These are phyloP conservation scores for Diplodia intermedia DNA, from an alignment of 2,329 filamentous ascomycete species.

Conservation along the genomic window DNA sequence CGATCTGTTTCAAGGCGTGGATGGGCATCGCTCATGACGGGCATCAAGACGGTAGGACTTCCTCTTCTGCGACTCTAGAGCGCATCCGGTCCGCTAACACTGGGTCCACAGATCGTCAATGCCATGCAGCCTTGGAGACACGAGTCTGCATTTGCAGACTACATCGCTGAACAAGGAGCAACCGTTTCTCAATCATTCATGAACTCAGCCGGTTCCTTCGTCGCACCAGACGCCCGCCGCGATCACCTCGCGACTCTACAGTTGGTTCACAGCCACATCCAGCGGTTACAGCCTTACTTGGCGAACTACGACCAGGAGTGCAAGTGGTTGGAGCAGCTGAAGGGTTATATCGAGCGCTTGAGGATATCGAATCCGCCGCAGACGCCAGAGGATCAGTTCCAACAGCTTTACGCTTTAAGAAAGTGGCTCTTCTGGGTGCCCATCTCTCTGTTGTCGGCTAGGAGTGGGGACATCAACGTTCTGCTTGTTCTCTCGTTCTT, in stretches of 20 bases:
- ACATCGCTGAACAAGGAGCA: slow-evolving; percentile 75
- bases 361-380: slow-evolving; percentile 51
- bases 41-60: slow-evolving; percentile 78
- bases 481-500: slow-evolving; percentile 88
- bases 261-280: slow-evolving; percentile 51
- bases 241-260: slow-evolving; percentile 62
- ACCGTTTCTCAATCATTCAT: slow-evolving; percentile 50
- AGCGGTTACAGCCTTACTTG: slow-evolving; percentile 54
- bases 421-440: slow-evolving; percentile 98
- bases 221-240: slow-evolving; percentile 60
- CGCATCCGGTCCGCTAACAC: slow-evolving; percentile 11
- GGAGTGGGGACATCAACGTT: slow-evolving; percentile 75
- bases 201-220: slow-evolving; percentile 72
- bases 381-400: slow-evolving; percentile 81
- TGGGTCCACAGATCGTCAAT: slow-evolving; percentile 72
- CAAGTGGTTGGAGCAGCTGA: slow-evolving; percentile 57
- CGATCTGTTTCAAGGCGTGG: slow-evolving; percentile 70
- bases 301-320: slow-evolving; percentile 54
- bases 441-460: slow-evolving; percentile 79
- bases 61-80: background rate
- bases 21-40: slow-evolving; percentile 92
- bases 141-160: slow-evolving; percentile 83
- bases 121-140: slow-evolving; percentile 93
- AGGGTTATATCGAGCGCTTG: slow-evolving; percentile 56
- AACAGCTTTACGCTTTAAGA: slow-evolving; percentile 83